Evolutionary conservation across 2,329 filamentous ascomycete genomes (phyloP).

Genomic region (Xylariaceae sp.): DNA sequence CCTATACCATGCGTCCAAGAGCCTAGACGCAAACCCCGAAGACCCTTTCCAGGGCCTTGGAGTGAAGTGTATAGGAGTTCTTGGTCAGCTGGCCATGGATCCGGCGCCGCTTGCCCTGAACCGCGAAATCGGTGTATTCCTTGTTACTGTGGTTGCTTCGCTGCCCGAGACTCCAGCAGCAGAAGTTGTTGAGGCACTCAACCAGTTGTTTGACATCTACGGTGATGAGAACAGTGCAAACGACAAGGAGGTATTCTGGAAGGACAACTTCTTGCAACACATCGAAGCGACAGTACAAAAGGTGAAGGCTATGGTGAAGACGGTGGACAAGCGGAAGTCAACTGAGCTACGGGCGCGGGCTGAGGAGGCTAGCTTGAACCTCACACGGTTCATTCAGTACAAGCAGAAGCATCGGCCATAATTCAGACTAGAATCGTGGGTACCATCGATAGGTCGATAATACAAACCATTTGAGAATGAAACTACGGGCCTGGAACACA

Average conservation of each 20-base stretch:
- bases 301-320: conserved; percentile 52
- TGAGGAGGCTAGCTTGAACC: conserved; percentile 57
- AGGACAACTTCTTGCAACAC: conserved; percentile 53
- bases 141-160: conserved; percentile 49
- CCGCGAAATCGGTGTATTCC: conserved; percentile 58
- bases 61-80: conserved; percentile 62
- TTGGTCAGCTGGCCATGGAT: conserved; percentile 57
- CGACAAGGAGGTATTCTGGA: conserved; percentile 61
- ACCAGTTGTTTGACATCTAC: conserved; percentile 64
- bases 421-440: not conserved
- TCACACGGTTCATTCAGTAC: conserved; percentile 58
- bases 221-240: conserved; percentile 53
- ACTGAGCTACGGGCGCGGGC: conserved; percentile 53
- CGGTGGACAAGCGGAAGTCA: conserved; percentile 54
- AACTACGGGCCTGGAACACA: not conserved
- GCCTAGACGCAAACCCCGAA: conserved; percentile 32
- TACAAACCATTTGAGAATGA: not conserved
- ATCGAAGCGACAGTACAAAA: conserved; percentile 51
- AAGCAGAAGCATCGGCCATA: conserved; percentile 53
- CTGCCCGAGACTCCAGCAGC: conserved; percentile 51
- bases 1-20: conserved; percentile 56
- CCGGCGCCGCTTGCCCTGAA: conserved; percentile 51
- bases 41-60: conserved; percentile 59
- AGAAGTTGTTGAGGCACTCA: conserved; percentile 58
- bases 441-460: not conserved